Base-by-base conservation (phyloP, 352 stramenopile genomes). In the Phytophthora pini region DNA sequence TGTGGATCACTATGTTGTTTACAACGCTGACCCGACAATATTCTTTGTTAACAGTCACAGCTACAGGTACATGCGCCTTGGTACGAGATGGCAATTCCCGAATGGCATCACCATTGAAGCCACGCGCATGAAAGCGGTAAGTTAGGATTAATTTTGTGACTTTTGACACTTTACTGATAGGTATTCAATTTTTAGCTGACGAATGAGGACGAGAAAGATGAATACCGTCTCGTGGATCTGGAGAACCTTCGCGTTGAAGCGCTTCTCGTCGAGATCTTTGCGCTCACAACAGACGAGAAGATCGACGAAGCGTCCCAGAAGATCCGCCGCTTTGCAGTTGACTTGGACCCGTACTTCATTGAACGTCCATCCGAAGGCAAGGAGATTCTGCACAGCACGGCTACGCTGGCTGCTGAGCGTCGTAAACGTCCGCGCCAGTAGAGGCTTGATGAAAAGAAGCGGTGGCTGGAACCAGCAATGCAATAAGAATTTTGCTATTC, bases 311-410 rank as follows among this genome's bases (percentile, higher is more conserved):
- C 80, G 0, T 90, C 85, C 5, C 83, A 94, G 32, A 90, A 90
- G 65, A 92, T 95, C 55, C 82, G 85, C 27, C 80, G 87, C 24
- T 93, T 95, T 63, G 80, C 86, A 24, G 80, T 88, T 13, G 86
- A 95, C 56, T 44, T 95, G 44, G 86, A 94, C 36, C 85, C 87
- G 57, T 94, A 92, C 69, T 93, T 95, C 31, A 84, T 95, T 59
- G 87, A 93, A 59, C 80, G 87, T 11, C 87, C 87, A 24, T 92
- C 84, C 2, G 87, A 95, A 64, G 84, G 87, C 56, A 95, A 95
- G 43, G 87, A 95, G 55, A 92, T 95, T 41, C 63, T 92, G 20
- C 82, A 92, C 68, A 92, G 84, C 47, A 95, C 86, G 29, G 87
- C 86, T 9, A 95, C 84, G 6, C 61, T 95, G 20, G 85, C 84